Percentiles rank a stretch among this genome's conserved stretches.
Evolutionary conservation across 768 basidiomycete genomes (phyloP).

Genomic region (Kwoniella europaea): DNA sequence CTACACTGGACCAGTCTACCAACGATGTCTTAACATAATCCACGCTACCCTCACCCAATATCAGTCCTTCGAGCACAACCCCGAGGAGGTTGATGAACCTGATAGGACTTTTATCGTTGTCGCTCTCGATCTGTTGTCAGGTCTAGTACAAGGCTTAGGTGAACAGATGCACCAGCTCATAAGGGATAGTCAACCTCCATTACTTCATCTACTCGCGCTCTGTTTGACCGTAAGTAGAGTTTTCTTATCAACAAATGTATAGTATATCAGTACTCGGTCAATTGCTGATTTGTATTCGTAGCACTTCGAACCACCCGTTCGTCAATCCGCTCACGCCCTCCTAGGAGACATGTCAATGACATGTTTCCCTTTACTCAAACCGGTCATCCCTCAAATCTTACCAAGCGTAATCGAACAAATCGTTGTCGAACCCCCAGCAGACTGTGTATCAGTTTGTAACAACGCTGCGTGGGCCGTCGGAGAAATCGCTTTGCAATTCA

Average conservation of each 20-base stretch:
- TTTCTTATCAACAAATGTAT: neutral
- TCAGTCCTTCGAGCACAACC: slow-evolving; percentile 83
- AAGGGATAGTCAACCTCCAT: slow-evolving; percentile 70
- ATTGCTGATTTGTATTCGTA: slow-evolving; percentile 27
- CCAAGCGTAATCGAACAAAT: slow-evolving; percentile 85
- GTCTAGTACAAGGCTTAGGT: slow-evolving; percentile 91
- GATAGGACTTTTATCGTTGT: slow-evolving; percentile 98
- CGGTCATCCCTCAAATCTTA: slow-evolving; percentile 87
- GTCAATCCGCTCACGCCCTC: slow-evolving; percentile 97
- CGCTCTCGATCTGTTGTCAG: slow-evolving; percentile 93
- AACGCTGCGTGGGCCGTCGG: slow-evolving; percentile 99
- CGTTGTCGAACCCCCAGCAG: slow-evolving; percentile 87
- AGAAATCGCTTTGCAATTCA: slow-evolving; percentile 89
- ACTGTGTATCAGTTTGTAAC: slow-evolving; percentile 96
- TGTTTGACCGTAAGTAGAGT: slow-evolving; percentile 70
- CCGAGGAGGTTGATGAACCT: slow-evolving; percentile 83
- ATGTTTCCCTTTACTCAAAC: slow-evolving; percentile 83
- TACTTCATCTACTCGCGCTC: slow-evolving; percentile 78
- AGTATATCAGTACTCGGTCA: neutral
- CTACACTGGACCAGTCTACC: slow-evolving; percentile 88
- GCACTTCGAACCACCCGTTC: slow-evolving; percentile 92
- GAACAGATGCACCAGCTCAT: slow-evolving; percentile 76
- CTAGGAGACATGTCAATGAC: slow-evolving; percentile 98
- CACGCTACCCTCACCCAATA: slow-evolving; percentile 81
- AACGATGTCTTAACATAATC: slow-evolving; percentile 85